Evolutionary conservation across 2,329 filamentous ascomycete species (phyloP).

Genomic region (Diaporthe citrichinensis): DNA sequence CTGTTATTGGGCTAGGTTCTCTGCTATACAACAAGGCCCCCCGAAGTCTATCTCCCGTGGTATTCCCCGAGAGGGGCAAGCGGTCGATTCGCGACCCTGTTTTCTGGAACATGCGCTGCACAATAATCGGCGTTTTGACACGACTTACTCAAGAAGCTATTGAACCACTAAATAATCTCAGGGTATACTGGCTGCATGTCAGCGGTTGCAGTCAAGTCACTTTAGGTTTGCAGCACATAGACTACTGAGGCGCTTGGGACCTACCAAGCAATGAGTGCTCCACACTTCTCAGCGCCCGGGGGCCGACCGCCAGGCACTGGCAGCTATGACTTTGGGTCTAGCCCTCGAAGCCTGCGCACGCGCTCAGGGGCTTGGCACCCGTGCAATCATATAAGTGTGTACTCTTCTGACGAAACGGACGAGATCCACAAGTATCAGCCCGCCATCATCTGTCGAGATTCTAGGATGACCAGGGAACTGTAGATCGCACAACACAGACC

Average conservation of each 20-base stretch:
- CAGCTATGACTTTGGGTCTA: too few relatives aligned
- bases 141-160: neutral
- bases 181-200: too few relatives aligned
- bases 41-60: neutral
- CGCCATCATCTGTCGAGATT: neutral
- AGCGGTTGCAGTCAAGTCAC: neutral
- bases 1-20: neutral
- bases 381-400: neutral
- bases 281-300: neutral
- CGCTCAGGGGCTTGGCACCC: neutral
- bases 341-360: neutral
- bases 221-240: neutral
- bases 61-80: neutral
- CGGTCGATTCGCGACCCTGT: neutral
- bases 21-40: neutral
- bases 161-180: neutral
- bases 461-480: neutral
- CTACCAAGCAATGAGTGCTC: neutral
- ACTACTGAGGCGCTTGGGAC: neutral
- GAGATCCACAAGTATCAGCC: neutral
- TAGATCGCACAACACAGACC: conserved; percentile 16
- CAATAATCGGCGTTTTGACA: neutral
- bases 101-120: conserved; percentile 15
- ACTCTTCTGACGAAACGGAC: conserved; percentile 8
- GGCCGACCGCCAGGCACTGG: neutral